A percentile compares a stretch with the other conserved stretches of the same genome.
Conservation (phyloP, 805 yeast genomes). For the Saccharomycopsis fermentans region DNA sequence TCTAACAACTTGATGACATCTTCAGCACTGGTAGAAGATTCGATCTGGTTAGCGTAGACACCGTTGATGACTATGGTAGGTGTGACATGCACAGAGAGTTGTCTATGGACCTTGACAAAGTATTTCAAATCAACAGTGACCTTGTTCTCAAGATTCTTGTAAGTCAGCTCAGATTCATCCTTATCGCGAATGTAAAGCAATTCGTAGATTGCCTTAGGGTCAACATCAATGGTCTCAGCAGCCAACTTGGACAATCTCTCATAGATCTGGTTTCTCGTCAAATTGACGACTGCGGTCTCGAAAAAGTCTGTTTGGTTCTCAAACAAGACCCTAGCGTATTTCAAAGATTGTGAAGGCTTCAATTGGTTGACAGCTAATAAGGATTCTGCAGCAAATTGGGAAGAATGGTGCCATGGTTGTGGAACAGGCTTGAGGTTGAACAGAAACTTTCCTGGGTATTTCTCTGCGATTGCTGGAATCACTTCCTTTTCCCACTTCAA, state of each 20-base stretch:
- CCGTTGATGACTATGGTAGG: conserved; percentile 74
- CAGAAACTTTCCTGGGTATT: conserved; percentile 41
- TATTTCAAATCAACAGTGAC: conserved; percentile 58
- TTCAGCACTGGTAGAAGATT: conserved; percentile 48
- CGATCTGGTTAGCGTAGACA: conserved; percentile 43
- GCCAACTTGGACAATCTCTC: conserved; percentile 42
- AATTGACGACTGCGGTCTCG: conserved; percentile 45
- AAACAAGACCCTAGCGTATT: conserved; percentile 46
- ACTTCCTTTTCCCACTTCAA: conserved; percentile 41
- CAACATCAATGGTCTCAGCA: conserved; percentile 24
- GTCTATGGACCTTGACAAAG: conserved; percentile 63
- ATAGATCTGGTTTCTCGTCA: conserved; percentile 47
- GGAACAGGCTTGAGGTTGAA: conserved; percentile 60
- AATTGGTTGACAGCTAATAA: conserved; percentile 55
- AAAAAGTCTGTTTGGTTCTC: conserved; percentile 43
- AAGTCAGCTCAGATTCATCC: conserved; percentile 22
- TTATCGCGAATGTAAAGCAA: conserved; percentile 26
- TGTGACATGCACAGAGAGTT: conserved; percentile 74
- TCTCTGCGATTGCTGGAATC: conserved; percentile 39
- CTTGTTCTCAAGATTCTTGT: conserved; percentile 46
- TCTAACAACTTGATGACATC: conserved; percentile 25
- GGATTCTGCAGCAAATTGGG: conserved; percentile 60
- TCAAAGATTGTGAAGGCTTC: conserved; percentile 47
- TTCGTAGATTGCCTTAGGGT: conserved; percentile 26
- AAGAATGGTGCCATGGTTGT: conserved; percentile 82